A percentile compares a stretch with the other conserved stretches of the same genome.
These are phyloP conservation scores for Aeminium ludgeri DNA, from an alignment of 495 filamentous ascomycete genomes.

Conservation along the genomic window DNA sequence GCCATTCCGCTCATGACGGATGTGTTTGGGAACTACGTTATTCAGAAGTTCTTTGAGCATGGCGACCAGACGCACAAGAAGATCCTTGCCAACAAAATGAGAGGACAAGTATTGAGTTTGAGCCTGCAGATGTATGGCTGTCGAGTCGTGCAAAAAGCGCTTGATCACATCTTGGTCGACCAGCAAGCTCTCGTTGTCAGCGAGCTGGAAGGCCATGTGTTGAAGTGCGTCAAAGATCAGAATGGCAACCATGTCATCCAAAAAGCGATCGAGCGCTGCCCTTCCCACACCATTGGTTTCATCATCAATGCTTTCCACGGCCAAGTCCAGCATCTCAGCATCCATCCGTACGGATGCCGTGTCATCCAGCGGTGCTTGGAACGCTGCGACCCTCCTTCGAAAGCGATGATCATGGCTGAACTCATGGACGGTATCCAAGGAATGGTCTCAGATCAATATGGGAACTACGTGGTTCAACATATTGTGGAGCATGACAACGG, in stretches of 20 bases:
- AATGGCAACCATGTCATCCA: constrained; percentile 97
- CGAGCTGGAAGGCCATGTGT: constrained; percentile 63
- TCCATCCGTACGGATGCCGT: constrained; percentile 76
- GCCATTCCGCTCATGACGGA: constrained; percentile 83
- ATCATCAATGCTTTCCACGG: constrained; percentile 73
- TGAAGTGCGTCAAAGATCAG: constrained; percentile 70
- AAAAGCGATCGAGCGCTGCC: constrained; percentile 80
- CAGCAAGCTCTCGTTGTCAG: constrained; percentile 74
- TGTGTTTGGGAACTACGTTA: constrained; percentile 95
- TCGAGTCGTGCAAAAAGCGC: constrained; percentile 89
- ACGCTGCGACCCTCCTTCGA: constrained; percentile 56
- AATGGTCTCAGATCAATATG: constrained; percentile 78
- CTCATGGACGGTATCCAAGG: constrained; percentile 52
- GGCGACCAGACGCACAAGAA: constrained; percentile 90
- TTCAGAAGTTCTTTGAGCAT: constrained; percentile 95
- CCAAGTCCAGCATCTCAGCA: constrained; percentile 60
- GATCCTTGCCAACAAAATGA: constrained; percentile 70
- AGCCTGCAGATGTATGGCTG: constrained; percentile 91
- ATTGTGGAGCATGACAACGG: constrained; percentile 69
- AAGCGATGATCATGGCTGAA: constrained; percentile 56
- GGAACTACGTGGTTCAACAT: constrained; percentile 95
- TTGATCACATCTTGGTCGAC: constrained; percentile 80
- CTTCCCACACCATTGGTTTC: constrained; percentile 65
- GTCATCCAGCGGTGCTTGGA: constrained; percentile 91
- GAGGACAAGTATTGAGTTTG: constrained; percentile 58